These are phyloP conservation scores for Coprinellus micaceus DNA, from an alignment of 768 basidiomycete genomes.

Conservation along the genomic window DNA sequence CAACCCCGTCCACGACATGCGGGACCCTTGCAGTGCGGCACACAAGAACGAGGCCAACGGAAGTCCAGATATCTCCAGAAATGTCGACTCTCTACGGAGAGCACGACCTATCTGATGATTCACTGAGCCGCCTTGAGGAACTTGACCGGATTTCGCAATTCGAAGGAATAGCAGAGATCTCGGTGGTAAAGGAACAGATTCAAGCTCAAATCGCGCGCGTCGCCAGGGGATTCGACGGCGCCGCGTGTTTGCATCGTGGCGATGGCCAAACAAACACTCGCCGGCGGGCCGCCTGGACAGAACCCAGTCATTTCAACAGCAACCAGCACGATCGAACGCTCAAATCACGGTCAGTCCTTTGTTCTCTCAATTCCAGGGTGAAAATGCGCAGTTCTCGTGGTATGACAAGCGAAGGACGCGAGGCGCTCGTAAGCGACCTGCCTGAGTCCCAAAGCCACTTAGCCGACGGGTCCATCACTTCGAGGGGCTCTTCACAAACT, in stretches of 20 bases:
- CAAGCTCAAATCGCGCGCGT: no score
- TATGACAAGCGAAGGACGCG: no score
- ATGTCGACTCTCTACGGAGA: no score
- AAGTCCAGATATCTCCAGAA: not conserved
- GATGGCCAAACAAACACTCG: not conserved
- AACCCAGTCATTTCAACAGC: not conserved
- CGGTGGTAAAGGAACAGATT: not conserved
- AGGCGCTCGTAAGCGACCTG: no score
- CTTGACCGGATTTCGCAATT: not conserved
- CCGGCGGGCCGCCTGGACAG: not conserved
- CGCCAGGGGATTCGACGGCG: not conserved
- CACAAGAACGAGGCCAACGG: not conserved
- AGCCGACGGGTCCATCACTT: no score
- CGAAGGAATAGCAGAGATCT: not conserved
- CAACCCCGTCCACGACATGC: not conserved
- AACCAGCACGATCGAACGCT: not conserved
- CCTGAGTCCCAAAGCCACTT: no score
- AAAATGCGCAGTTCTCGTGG: no score
- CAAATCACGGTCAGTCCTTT: no score
- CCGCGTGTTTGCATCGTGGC: conserved; percentile 1
- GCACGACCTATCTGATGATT: no score
- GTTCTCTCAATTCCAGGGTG: not conserved
- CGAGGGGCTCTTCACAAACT: no score
- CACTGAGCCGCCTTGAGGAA: not conserved
- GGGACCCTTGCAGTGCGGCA: not conserved